These are phyloP conservation scores for Fusarium sp. DNA, from an alignment of 2,329 filamentous ascomycete species.

Conservation along the genomic window DNA sequence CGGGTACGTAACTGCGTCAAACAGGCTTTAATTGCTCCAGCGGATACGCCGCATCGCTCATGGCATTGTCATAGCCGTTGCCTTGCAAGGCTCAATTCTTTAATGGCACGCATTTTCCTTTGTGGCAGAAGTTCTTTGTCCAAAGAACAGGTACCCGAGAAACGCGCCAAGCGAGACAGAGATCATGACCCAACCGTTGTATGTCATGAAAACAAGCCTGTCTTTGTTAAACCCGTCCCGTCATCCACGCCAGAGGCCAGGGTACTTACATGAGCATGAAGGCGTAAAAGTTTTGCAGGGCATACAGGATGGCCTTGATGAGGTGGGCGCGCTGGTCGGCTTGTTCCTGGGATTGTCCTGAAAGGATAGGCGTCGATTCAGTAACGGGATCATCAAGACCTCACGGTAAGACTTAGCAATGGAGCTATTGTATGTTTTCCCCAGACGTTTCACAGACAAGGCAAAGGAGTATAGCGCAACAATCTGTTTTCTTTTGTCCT, in stretches of 20 bases:
- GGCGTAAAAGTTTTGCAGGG: conserved; percentile 95
- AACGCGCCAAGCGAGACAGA: conserved; percentile 90
- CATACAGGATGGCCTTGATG: conserved; percentile 86
- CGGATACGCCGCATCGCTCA: background rate
- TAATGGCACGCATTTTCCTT: conserved; percentile 77
- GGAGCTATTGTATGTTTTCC: conserved; percentile 32
- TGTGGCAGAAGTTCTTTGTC: conserved; percentile 74
- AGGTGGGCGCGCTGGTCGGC: conserved; percentile 77
- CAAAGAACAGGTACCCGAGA: conserved; percentile 87
- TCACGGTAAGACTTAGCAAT: conserved; percentile 51
- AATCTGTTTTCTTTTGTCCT: conserved; percentile 29
- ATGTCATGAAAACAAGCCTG: conserved; percentile 99
- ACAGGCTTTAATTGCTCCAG: background rate
- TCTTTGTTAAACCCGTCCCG: background rate
- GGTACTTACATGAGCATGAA: conserved; percentile 96
- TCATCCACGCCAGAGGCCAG: background rate
- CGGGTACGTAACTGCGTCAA: background rate
- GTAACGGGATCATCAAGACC: conserved; percentile 60
- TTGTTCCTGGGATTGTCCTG: conserved; percentile 77
- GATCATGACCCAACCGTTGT: conserved; percentile 98
- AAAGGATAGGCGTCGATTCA: conserved; percentile 73
- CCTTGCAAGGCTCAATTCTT: background rate
- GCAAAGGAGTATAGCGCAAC: conserved; percentile 28
- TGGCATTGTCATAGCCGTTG: background rate
- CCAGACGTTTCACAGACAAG: conserved; percentile 26